Evolutionary conservation across 768 basidiomycete species (phyloP).

Genomic region (Trametes cinnabarina): DNA sequence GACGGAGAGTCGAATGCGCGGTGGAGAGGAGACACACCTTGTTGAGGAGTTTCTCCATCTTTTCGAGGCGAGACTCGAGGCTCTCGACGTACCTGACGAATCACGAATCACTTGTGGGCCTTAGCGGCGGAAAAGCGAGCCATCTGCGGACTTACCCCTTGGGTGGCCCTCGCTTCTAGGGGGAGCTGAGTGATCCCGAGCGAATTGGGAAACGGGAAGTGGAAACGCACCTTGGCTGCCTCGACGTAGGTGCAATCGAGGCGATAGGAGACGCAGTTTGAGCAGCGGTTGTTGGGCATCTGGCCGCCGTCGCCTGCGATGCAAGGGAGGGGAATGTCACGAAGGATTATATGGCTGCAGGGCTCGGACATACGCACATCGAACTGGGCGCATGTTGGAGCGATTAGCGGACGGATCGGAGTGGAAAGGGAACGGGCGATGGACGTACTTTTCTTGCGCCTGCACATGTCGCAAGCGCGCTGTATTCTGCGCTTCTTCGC

Average conservation of each 20-base stretch:
- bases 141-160: slow-evolving; percentile 53
- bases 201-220: not conserved
- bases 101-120: not conserved
- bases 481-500: slow-evolving; percentile 72
- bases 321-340: not conserved
- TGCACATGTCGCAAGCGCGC: slow-evolving; percentile 79
- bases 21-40: slow-evolving; percentile 29
- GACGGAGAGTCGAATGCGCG: not conserved
- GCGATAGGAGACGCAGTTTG: slow-evolving; percentile 58
- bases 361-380: slow-evolving; percentile 47
- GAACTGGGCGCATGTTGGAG: slow-evolving; percentile 40
- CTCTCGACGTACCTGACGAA: slow-evolving; percentile 36
- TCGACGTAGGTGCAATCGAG: slow-evolving; percentile 68
- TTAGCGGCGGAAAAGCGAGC: not conserved
- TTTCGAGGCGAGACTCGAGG: slow-evolving; percentile 42
- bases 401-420: not conserved
- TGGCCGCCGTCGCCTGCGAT: slow-evolving; percentile 64
- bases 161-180: slow-evolving; percentile 55
- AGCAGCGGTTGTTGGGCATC: slow-evolving; percentile 60
- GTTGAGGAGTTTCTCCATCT: slow-evolving; percentile 40
- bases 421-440: slow-evolving; percentile 9
- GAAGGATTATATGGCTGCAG: not conserved
- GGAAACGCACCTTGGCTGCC: slow-evolving; percentile 54
- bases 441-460: slow-evolving; percentile 75
- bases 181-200: not conserved